Conservation (phyloP, 768 basidiomycete genomes). For the Coprinopsis cinerea region DNA sequence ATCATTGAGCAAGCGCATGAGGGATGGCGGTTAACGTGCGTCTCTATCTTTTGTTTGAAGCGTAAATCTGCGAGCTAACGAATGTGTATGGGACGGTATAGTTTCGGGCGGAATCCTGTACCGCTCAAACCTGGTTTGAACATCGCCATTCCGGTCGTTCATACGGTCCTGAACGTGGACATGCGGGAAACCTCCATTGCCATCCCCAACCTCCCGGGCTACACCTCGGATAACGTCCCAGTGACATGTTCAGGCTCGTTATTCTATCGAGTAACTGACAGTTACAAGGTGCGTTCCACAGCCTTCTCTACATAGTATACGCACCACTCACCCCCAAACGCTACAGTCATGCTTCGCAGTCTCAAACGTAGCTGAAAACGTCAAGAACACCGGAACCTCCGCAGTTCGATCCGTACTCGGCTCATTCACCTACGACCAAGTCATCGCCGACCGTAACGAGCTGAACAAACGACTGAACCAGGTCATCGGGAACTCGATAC, state of each 20-base stretch:
- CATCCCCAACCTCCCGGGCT: slow-evolving; percentile 34
- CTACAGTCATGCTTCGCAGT: slow-evolving; percentile 43
- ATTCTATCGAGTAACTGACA: slow-evolving; percentile 46
- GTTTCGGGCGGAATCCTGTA: slow-evolving; percentile 40
- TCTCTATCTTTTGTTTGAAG: not conserved
- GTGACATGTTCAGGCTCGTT: slow-evolving; percentile 48
- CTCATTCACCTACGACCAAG: slow-evolving; percentile 43
- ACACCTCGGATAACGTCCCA: slow-evolving; percentile 37
- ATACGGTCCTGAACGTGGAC: slow-evolving; percentile 40
- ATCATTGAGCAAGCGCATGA: slow-evolving; percentile 48
- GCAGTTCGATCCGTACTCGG: slow-evolving; percentile 52
- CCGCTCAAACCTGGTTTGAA: slow-evolving; percentile 41
- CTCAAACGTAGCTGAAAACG: slow-evolving; percentile 41
- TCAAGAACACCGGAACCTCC: slow-evolving; percentile 47
- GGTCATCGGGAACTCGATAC: slow-evolving; percentile 45
- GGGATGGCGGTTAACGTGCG: slow-evolving; percentile 43
- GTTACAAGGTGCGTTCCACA: slow-evolving; percentile 33
- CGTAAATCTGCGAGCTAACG: not conserved
- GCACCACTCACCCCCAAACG: not conserved
- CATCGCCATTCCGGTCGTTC: slow-evolving; percentile 39
- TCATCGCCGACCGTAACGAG: slow-evolving; percentile 50
- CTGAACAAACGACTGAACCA: slow-evolving; percentile 41
- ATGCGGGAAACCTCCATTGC: slow-evolving; percentile 41
- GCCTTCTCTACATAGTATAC: not conserved
- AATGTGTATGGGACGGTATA: slow-evolving; percentile 12